phyloP scores from a whole-genome alignment of 345 rosid genomes.

The Lagerstroemia speciosa region DNA sequence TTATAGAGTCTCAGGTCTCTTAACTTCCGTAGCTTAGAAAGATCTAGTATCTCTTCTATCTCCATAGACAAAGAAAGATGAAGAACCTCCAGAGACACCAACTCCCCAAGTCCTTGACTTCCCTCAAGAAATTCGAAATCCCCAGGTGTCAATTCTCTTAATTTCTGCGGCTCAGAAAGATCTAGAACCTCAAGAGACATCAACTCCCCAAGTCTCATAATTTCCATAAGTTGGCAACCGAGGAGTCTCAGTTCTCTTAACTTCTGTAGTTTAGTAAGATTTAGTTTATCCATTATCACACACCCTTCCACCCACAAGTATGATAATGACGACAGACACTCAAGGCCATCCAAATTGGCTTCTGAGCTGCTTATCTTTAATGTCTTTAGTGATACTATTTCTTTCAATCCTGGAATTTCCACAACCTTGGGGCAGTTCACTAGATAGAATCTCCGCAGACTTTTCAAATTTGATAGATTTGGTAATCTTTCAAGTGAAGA shows the following conservation, averaged over 20 bases:
- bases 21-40: too few relatives aligned
- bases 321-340: not conserved
- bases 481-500: not conserved
- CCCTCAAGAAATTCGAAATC: too few relatives aligned
- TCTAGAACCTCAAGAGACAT: not conserved
- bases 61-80: too few relatives aligned
- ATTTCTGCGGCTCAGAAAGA: too few relatives aligned
- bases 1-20: too few relatives aligned
- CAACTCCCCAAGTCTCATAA: not conserved
- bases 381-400: not conserved
- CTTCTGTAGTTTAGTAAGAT: not conserved
- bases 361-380: not conserved
- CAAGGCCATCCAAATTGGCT: not conserved
- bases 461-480: not conserved
- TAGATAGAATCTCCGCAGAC: not conserved
- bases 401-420: not conserved
- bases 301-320: not conserved
- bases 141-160: too few relatives aligned
- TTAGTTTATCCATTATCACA: not conserved
- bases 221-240: not conserved
- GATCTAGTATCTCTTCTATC: too few relatives aligned
- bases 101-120: too few relatives aligned
- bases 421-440: not conserved
- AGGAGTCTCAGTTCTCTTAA: not conserved
- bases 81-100: too few relatives aligned